These are phyloP conservation scores for Musa beccarii DNA, from an alignment of 176 grass and related monocot genomes.

Conservation along the genomic window DNA sequence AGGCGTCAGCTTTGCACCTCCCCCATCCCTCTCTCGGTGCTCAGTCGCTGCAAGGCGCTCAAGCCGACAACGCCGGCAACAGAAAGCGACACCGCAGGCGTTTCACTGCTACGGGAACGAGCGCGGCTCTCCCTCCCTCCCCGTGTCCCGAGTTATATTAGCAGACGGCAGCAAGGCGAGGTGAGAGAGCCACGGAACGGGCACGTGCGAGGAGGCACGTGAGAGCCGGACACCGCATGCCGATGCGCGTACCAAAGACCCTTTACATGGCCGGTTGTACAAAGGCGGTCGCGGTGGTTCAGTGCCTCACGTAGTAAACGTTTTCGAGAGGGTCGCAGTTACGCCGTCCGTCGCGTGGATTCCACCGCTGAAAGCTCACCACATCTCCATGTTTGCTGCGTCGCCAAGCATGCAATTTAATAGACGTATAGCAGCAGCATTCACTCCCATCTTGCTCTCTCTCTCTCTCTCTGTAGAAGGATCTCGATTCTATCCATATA, in stretches of 20 bases:
- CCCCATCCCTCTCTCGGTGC: background rate
- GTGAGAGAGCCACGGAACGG: background rate
- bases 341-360: background rate
- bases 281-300: background rate
- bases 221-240: background rate
- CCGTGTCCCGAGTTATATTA: background rate
- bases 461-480: too few relatives aligned
- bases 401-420: too few relatives aligned
- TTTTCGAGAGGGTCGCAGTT: background rate
- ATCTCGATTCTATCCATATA: too few relatives aligned
- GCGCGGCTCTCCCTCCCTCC: background rate
- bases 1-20: background rate
- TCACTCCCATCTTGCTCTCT: too few relatives aligned
- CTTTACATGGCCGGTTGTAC: too few relatives aligned
- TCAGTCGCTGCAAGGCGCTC: background rate
- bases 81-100: background rate
- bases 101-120: background rate
- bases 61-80: background rate
- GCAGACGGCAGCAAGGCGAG: background rate
- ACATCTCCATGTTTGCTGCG: too few relatives aligned
- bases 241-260: background rate
- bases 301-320: background rate
- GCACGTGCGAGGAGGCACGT: background rate
- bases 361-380: background rate
- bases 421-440: too few relatives aligned